Evolutionary conservation across 2,329 filamentous ascomycete genomes (phyloP), one percentile per base, ranked within the genome.

Genomic region (Fusarium goolgardi): DNA sequence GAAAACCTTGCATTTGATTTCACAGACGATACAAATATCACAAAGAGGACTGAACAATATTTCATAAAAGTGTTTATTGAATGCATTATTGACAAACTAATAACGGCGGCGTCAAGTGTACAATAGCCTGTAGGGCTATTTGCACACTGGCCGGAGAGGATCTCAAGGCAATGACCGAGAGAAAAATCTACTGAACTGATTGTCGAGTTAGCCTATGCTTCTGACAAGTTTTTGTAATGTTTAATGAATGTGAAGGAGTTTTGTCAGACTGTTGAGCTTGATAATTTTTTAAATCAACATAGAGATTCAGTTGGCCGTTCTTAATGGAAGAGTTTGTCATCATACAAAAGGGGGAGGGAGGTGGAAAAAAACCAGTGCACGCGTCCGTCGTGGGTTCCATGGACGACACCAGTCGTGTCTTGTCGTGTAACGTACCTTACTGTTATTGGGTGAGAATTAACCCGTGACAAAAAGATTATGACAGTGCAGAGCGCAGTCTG

Each of bases 211-310:
- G 75, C 71, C 40, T 53, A 39, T 52, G 64, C 47, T 57, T 57
- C 49, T 45, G 32, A 46, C 54, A 29, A 29, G 10, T 37, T 61
- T 34, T 18, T 49, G 47, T 13, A 18, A 34, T 21, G 40, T 25
- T 6, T 23, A 56, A 39, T 61, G 54, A 57, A 29, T 46, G 46
- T 44, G 40, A 53, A 40, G 35, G 51, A 59, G 60, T 60, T 23
- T 59, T 70, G 69, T 88, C 86, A 88, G 85, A 88, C 84, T 87
- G 84, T 87, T 87, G 84, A 88, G 85, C 85, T 88, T 88, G 86
- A 87, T 85, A 81, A 79, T 79, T 83, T 47, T 81, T 79, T 81
- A 70, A 73, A 75, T 88, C 86, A 84, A 87, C 86, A 88, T 83
- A 71, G 76, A 74, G 73, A 79, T 87, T 89, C 84, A 84, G 86